Conservation (phyloP, 176 grass and related monocot genomes). For the Oryza punctata region DNA sequence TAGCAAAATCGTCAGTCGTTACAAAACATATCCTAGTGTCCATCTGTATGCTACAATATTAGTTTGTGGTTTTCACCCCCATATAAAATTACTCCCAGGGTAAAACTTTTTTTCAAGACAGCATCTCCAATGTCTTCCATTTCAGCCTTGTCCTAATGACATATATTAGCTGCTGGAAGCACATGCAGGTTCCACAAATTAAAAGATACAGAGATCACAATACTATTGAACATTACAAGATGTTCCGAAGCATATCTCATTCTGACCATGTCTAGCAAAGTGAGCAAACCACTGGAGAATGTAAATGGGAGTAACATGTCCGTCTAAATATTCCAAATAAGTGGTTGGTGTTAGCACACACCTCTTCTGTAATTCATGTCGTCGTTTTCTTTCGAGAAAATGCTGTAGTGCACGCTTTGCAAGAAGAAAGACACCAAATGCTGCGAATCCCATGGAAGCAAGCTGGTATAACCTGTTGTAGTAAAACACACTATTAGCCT, state of each 20-base stretch:
- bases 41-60: neutral
- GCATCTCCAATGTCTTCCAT: neutral
- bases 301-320: neutral
- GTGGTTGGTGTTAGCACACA: constrained; percentile 19
- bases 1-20: constrained; percentile 27
- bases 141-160: constrained; percentile 1
- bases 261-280: constrained; percentile 7
- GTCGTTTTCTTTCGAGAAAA: constrained; percentile 72
- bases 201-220: neutral
- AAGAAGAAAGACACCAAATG: constrained; percentile 79
- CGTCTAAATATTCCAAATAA: neutral
- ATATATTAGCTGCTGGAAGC: neutral
- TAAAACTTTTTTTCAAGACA: constrained; percentile 7
- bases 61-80: neutral
- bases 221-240: neutral
- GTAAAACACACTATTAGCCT: constrained; percentile 33
- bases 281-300: neutral
- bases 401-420: constrained; percentile 82
- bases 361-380: constrained; percentile 80
- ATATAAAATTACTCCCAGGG: neutral
- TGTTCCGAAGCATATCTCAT: neutral
- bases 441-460: constrained; percentile 91
- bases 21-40: neutral
- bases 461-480: constrained; percentile 69
- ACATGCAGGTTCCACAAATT: neutral